These are phyloP conservation scores for Trichoderma asperelloides DNA, from an alignment of 495 filamentous ascomycete species.

Conservation along the genomic window DNA sequence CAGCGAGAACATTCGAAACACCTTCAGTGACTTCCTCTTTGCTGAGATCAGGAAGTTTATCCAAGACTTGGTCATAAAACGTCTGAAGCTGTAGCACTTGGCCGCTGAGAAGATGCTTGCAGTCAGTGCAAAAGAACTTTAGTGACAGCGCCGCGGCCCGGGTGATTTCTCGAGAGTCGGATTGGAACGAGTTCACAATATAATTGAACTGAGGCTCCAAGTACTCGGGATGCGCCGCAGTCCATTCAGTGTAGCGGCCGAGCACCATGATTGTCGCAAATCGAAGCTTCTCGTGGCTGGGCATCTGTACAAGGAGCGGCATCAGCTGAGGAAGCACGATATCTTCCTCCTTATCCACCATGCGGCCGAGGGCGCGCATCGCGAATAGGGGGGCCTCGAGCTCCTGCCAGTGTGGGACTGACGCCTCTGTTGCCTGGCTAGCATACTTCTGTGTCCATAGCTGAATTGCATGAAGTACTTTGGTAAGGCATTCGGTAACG, in stretches of 20 bases:
- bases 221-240: constrained; percentile 82
- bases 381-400: constrained; percentile 93
- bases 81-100: constrained; percentile 76
- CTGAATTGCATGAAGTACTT: constrained; percentile 76
- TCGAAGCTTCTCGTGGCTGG: constrained; percentile 88
- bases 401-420: constrained; percentile 95
- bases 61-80: constrained; percentile 83
- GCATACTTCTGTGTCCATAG: constrained; percentile 79
- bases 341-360: constrained; percentile 84
- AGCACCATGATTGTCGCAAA: constrained; percentile 97
- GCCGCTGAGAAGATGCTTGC: constrained; percentile 69
- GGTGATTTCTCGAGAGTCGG: constrained; percentile 76
- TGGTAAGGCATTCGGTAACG: constrained; percentile 77
- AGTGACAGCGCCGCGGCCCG: constrained; percentile 88
- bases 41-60: constrained; percentile 72
- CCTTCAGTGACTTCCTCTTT: constrained; percentile 95
- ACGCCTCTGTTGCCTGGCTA: constrained; percentile 55
- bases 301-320: constrained; percentile 85
- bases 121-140: constrained; percentile 94
- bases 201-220: constrained; percentile 87
- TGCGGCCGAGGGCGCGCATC: constrained; percentile 92
- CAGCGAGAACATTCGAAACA: constrained; percentile 80
- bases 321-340: constrained; percentile 83
- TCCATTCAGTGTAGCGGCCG: constrained; percentile 97
- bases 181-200: constrained; percentile 83